Base-by-base conservation (phyloP, 768 basidiomycete species). In the Pleurotus salmoneostramineus region DNA sequence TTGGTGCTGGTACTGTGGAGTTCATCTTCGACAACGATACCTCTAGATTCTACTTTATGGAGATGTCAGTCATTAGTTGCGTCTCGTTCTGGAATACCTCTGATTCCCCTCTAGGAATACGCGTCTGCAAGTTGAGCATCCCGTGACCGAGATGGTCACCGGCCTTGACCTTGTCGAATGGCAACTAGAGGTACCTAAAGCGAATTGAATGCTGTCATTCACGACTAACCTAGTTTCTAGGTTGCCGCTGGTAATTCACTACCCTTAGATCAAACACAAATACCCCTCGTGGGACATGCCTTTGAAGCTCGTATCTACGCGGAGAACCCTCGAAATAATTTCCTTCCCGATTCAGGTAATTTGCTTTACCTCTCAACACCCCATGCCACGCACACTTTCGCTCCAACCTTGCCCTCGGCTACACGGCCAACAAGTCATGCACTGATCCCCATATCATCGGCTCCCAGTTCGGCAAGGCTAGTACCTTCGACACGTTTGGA, bases 301-400 rank as follows among this genome's bases (percentile, higher is more conserved):
- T 96, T 96, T 63, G 95, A 96, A 72, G 93, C 93, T 5, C 85
- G 95, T 15, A 95, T 98, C 60, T 97, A 98, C 67, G 95, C 95
- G 2, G 95, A 97, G 70, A 92, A 93, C 63, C 95, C 95, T 17
- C 85, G 93, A 59, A 93, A 95, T 69, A 83, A 91, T 68, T 97
- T 97, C 77, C 78, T 96, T 4, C 95, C 95, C 0, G 95, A 97
- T 66, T 95, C 91, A 15, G 95, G 95, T 2, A 77, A 79, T 3
- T 77, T 98, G 8, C 70, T 91, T 4, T 88, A 94, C 69, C 82
- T 95, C 50, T 88, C 89, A 0, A 89, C 91, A 0, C 95, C 95
- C 0, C 68, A 75, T 0, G 85, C 90, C 5, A 91, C 91, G 0
- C 83, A 86, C 55, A 69, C 73, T 40, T 91, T 91, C 63, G 88